These are phyloP conservation scores for Triticum turgidum DNA, from an alignment of 176 grass and related monocot species.

Conservation along the genomic window DNA sequence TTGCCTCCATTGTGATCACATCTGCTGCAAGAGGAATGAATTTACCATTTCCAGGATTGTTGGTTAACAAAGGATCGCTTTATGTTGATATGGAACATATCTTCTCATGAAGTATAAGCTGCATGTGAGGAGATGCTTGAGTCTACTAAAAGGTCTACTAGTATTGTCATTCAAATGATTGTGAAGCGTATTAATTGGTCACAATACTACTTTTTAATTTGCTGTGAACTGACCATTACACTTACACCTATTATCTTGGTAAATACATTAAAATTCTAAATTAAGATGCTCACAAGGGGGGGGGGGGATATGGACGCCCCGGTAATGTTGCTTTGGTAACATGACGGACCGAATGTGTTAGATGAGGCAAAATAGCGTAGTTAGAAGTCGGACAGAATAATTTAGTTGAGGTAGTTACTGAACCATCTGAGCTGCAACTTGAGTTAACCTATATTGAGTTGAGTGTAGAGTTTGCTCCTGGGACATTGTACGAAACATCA, in stretches of 20 bases:
- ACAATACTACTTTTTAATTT: neutral
- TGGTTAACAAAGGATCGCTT: neutral
- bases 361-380: neutral
- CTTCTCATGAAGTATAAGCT: neutral
- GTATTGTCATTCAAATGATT: neutral
- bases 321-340: neutral
- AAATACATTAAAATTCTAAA: neutral
- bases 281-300: neutral
- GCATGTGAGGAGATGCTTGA: neutral
- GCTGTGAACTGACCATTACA: neutral
- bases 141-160: neutral
- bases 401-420: slow-evolving; percentile 10
- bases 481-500: neutral
- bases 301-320: neutral
- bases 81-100: slow-evolving; percentile 1
- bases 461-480: neutral
- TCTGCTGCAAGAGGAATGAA: too few relatives aligned
- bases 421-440: neutral
- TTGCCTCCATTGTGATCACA: too few relatives aligned
- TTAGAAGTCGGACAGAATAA: neutral
- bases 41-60: neutral
- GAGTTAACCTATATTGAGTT: neutral
- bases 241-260: neutral
- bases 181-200: neutral
- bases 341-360: neutral